Conservation (phyloP, 441 rosid species). For the Populus hybrid region DNA sequence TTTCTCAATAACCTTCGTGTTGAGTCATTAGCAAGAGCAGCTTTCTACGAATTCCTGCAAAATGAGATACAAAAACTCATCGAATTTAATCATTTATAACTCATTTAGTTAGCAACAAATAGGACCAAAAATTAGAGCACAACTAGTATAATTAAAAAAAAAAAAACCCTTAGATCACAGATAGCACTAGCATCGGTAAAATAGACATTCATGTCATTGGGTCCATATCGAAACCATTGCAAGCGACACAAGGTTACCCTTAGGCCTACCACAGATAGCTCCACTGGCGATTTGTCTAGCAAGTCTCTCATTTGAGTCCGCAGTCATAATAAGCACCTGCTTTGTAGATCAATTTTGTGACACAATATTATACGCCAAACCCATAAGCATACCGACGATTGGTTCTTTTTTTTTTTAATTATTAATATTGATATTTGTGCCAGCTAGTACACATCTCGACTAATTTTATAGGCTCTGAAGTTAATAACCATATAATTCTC, state of each 20-base stretch:
- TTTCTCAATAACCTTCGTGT: slow-evolving; percentile 19
- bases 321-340: slow-evolving; percentile 32
- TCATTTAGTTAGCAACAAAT: not conserved
- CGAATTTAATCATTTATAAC: not conserved
- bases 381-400: too few species aligned
- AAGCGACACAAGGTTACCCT: slow-evolving; percentile 18
- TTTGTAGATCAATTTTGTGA: slow-evolving; percentile 30
- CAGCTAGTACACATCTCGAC: too few species aligned
- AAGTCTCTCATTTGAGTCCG: slow-evolving; percentile 25
- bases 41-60: not conserved
- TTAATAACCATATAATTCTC: too few species aligned
- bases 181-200: too few species aligned
- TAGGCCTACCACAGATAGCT: slow-evolving; percentile 1
- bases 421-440: too few species aligned
- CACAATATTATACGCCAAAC: slow-evolving; percentile 18
- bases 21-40: not conserved
- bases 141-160: not conserved
- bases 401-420: too few species aligned
- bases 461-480: too few species aligned
- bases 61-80: too few species aligned
- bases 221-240: slow-evolving; percentile 36
- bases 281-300: slow-evolving; percentile 30
- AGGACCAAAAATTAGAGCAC: slow-evolving; percentile 14
- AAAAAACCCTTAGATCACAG: too few species aligned
- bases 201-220: slow-evolving; percentile 13